Percentiles rank a stretch among this genome's conserved stretches.
Conservation (phyloP, 345 rosid species). For the Trapa bicornis region DNA sequence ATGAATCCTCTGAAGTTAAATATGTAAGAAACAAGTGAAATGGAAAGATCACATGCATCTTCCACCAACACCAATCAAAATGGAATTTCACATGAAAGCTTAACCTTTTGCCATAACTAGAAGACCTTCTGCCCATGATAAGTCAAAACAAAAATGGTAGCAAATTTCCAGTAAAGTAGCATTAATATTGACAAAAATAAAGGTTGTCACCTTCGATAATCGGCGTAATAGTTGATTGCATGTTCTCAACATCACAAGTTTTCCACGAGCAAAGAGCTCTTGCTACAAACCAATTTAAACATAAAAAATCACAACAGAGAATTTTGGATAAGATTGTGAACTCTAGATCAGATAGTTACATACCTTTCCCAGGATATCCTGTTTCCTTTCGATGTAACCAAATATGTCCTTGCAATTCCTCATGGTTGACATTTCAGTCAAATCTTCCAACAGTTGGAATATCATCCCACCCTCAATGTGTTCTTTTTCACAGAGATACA, state of each 20-base stretch:
- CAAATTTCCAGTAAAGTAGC: neutral
- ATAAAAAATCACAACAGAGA: conserved; percentile 4
- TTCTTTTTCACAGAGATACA: conserved; percentile 92
- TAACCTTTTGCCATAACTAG: neutral
- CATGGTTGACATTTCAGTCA: conserved; percentile 98
- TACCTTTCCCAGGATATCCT: conserved; percentile 88
- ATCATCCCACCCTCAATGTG: conserved; percentile 99
- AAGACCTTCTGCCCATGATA: neutral
- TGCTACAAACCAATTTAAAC: conserved; percentile 33
- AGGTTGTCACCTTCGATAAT: conserved; percentile 59
- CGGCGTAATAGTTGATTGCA: conserved; percentile 99
- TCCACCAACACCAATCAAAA: neutral
- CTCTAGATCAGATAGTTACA: neutral
- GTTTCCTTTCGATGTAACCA: conserved; percentile 88
- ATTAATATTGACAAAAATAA: neutral
- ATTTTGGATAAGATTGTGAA: neutral
- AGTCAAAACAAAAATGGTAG: neutral
- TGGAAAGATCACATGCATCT: neutral
- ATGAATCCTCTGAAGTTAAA: neutral
- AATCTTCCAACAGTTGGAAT: conserved; percentile 89
- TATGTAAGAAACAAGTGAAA: neutral
- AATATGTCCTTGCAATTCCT: conserved; percentile 87
- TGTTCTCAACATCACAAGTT: conserved; percentile 97
- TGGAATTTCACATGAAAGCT: neutral
- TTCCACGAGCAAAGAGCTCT: conserved; percentile 99